Percentiles rank a stretch among this genome's conserved stretches.
Conservation (phyloP, 345 rosid species). For the Acer negundo region DNA sequence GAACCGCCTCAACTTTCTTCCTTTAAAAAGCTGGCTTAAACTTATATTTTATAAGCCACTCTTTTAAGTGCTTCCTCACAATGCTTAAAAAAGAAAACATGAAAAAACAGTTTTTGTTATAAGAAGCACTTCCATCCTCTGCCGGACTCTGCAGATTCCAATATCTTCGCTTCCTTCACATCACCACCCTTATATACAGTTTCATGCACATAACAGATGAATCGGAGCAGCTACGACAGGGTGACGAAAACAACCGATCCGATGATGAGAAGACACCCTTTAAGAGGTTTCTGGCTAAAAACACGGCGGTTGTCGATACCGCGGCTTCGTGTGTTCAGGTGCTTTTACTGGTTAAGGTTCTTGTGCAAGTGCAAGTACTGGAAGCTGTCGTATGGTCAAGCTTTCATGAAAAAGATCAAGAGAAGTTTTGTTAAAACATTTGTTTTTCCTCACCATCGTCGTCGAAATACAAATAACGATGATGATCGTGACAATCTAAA, state of each 20-base stretch:
- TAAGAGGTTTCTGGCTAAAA: constrained; percentile 19
- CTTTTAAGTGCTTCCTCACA: constrained; percentile 1
- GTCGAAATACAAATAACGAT: neutral
- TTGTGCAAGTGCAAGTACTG: neutral
- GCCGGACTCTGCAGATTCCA: neutral
- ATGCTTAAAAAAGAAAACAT: no score
- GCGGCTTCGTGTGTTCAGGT: neutral
- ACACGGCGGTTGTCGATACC: neutral
- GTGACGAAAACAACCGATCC: neutral
- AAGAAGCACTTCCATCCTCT: neutral
- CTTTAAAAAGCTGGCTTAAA: neutral
- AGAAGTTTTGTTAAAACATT: neutral
- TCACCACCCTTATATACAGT: neutral
- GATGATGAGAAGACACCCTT: neutral
- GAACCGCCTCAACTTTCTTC: no score
- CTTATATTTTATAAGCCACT: neutral
- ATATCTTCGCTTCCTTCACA: neutral
- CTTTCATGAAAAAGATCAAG: constrained; percentile 12
- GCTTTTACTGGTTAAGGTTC: neutral
- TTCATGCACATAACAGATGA: neutral
- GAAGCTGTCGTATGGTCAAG: constrained; percentile 14
- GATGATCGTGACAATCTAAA: neutral
- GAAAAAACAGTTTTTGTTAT: neutral
- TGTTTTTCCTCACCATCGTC: neutral
- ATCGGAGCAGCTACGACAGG: neutral